A percentile compares a stretch with the other conserved stretches of the same genome.
Evolutionary conservation across 2,329 filamentous ascomycete species (phyloP).

Genomic region (Lasiodiplodia theobromae): DNA sequence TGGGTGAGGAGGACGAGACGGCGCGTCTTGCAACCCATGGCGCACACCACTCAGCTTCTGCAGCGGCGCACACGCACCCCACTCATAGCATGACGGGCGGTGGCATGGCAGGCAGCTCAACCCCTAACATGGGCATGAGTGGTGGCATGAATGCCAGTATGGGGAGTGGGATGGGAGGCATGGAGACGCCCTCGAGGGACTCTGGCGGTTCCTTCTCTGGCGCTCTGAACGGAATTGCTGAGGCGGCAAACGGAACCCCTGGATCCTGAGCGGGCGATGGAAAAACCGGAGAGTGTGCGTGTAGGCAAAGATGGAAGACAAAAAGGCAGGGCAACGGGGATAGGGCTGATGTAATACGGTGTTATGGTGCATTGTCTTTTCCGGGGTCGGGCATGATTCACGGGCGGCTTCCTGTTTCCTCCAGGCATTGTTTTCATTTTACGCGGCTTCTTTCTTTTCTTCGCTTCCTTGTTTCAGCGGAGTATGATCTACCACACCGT

Average conservation of each 20-base stretch:
- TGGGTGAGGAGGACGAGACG: conserved; percentile 54
- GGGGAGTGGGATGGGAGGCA: conserved; percentile 30
- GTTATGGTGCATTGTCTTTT: conserved; percentile 23
- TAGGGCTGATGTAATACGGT: conserved; percentile 20
- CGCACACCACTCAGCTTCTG: conserved; percentile 22
- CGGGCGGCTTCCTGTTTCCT: conserved; percentile 12
- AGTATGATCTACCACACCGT: not conserved
- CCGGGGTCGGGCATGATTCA: not conserved
- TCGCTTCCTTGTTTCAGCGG: not conserved
- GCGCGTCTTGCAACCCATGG: conserved; percentile 21
- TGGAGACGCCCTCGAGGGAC: conserved; percentile 28
- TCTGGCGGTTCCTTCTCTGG: conserved; percentile 14
- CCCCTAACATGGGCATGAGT: conserved; percentile 30
- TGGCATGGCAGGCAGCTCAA: conserved; percentile 16
- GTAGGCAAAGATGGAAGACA: not conserved
- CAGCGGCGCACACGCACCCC: conserved; percentile 23
- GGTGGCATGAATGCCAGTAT: conserved; percentile 32
- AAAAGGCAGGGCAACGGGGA: conserved; percentile 14
- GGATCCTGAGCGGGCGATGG: conserved; percentile 4
- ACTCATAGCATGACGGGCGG: conserved; percentile 12
- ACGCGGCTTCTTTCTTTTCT: not conserved
- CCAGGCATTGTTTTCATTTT: not conserved
- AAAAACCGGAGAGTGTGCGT: not conserved
- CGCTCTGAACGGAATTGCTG: conserved; percentile 30
- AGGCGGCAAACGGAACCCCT: conserved; percentile 24